These are phyloP conservation scores for Lasiodiplodia hormozganensis DNA, from an alignment of 2,329 filamentous ascomycete genomes.

Conservation along the genomic window DNA sequence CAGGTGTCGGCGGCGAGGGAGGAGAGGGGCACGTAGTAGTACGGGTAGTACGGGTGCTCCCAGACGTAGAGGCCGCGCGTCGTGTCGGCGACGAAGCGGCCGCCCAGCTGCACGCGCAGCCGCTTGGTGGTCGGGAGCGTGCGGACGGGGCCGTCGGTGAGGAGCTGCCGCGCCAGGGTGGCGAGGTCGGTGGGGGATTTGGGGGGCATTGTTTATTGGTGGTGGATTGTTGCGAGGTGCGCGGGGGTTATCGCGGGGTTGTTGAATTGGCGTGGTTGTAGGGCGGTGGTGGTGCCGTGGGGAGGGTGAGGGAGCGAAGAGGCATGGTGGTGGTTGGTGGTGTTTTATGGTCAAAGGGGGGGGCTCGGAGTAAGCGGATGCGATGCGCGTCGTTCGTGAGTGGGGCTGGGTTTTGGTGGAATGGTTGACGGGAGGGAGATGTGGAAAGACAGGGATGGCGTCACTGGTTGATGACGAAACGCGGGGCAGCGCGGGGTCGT, in stretches of 20 bases:
- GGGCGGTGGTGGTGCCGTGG: too few species aligned
- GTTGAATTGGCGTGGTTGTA: too few species aligned
- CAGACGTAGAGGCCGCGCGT: conserved; percentile 44
- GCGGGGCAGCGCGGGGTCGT: conserved; percentile 8
- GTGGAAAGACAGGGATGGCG: not conserved
- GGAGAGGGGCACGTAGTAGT: conserved; percentile 35
- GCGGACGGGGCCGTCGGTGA: conserved; percentile 20
- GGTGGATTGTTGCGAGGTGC: not conserved
- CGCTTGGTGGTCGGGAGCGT: conserved; percentile 36
- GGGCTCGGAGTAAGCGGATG: not conserved
- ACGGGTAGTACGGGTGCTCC: conserved; percentile 46
- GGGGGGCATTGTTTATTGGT: conserved; percentile 45
- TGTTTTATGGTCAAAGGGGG: not conserved
- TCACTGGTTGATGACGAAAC: not conserved
- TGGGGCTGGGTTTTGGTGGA: not conserved
- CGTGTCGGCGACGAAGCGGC: conserved; percentile 44
- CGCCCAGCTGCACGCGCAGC: conserved; percentile 43
- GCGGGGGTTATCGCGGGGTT: not conserved
- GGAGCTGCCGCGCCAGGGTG: conserved; percentile 47
- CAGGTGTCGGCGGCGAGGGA: not conserved
- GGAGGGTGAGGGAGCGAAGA: too few species aligned
- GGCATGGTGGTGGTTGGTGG: not conserved
- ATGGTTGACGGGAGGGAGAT: not conserved
- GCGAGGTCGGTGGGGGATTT: conserved; percentile 33
- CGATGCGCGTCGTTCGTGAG: not conserved